A percentile compares a stretch with the other conserved stretches of the same genome.
These are phyloP conservation scores for Leucocoprinus sp. DNA, from an alignment of 768 basidiomycete species.

Conservation along the genomic window DNA sequence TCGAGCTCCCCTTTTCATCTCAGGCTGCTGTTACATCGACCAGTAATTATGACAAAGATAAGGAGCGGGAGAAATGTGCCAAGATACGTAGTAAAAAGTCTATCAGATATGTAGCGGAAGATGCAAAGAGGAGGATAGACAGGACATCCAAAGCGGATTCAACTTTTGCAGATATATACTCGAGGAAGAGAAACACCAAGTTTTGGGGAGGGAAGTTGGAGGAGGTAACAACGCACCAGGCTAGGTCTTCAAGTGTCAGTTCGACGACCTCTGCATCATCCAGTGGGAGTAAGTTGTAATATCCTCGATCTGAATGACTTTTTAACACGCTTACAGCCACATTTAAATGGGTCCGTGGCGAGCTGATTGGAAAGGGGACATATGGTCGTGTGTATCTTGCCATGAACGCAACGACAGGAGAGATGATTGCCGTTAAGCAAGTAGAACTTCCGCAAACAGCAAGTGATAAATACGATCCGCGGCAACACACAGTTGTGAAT, in stretches of 20 bases:
- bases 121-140: constrained; percentile 72
- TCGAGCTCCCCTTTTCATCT: constrained; percentile 37
- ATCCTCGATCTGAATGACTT: background rate
- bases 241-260: constrained; percentile 34
- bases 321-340: constrained; percentile 43
- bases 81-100: constrained; percentile 74
- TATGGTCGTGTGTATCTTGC: constrained; percentile 96
- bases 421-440: constrained; percentile 99
- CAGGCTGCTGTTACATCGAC: constrained; percentile 25
- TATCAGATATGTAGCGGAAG: constrained; percentile 86
- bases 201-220: constrained; percentile 92
- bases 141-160: constrained; percentile 56
- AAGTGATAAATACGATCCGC: constrained; percentile 83
- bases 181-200: constrained; percentile 85
- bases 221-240: constrained; percentile 79
- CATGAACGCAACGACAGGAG: constrained; percentile 90
- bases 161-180: constrained; percentile 32
- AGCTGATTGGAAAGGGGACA: constrained; percentile 94
- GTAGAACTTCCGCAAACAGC: constrained; percentile 90
- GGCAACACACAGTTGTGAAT: constrained; percentile 80
- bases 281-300: constrained; percentile 56
- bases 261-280: constrained; percentile 25
- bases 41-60: constrained; percentile 16
- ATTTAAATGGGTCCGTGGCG: constrained; percentile 98
- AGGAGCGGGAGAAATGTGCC: constrained; percentile 22